phyloP scores from a whole-genome alignment of 208 protist species.

The Novymonas esmeraldas region DNA sequence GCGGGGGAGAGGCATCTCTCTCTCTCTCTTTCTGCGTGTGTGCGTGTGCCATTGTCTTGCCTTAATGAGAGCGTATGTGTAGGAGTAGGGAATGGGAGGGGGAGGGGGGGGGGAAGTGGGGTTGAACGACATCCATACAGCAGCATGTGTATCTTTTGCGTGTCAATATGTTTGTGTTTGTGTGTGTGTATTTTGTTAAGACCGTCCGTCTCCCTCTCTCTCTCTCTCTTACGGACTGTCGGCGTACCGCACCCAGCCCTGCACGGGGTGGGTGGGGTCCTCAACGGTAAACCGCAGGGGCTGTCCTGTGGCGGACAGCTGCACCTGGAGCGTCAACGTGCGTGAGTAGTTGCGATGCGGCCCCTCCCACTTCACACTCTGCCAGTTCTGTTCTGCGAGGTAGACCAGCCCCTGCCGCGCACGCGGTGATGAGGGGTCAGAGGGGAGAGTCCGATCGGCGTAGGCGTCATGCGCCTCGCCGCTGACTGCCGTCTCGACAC shows the following conservation, averaged over 20 bases:
- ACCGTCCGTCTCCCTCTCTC: too few relatives aligned
- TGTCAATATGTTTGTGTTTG: too few relatives aligned
- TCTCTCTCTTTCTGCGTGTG: too few relatives aligned
- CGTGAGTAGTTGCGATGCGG: slow-evolving; percentile 77
- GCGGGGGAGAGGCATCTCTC: too few relatives aligned
- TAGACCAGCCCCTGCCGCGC: slow-evolving; percentile 25
- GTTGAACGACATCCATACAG: too few relatives aligned
- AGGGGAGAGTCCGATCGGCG: neutral
- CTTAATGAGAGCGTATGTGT: too few relatives aligned
- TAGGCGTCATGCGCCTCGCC: neutral
- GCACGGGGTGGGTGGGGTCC: slow-evolving; percentile 27
- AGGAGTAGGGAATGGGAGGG: too few relatives aligned
- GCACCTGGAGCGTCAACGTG: slow-evolving; percentile 19
- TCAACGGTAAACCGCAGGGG: slow-evolving; percentile 24
- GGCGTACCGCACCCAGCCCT: slow-evolving; percentile 48
- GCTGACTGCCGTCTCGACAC: slow-evolving; percentile 23
- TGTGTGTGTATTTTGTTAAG: too few relatives aligned
- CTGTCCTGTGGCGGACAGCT: neutral
- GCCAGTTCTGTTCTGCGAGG: slow-evolving; percentile 90
- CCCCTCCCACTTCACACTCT: slow-evolving; percentile 55
- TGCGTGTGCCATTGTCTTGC: too few relatives aligned
- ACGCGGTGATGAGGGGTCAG: neutral
- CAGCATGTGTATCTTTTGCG: too few relatives aligned
- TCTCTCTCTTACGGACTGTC: neutral
- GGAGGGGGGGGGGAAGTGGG: too few relatives aligned